These are phyloP conservation scores for Ophiostoma tasmaniense DNA, from an alignment of 2,329 filamentous ascomycete genomes.

Conservation along the genomic window DNA sequence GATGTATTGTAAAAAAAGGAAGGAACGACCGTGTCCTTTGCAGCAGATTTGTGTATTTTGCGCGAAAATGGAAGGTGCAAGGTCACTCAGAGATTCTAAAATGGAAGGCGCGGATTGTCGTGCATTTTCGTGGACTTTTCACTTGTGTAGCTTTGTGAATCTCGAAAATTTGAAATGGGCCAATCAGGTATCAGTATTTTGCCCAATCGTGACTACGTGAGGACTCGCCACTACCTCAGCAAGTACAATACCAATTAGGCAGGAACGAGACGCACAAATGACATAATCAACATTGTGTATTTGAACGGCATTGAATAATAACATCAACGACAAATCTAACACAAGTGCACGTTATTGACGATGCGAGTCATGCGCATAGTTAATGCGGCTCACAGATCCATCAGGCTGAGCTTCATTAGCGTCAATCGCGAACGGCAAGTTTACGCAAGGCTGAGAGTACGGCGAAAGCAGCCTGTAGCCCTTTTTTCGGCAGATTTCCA, in stretches of 20 bases:
- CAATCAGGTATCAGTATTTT: not conserved
- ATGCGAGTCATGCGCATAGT: not conserved
- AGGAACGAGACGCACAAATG: not conserved
- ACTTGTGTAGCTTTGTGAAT: conserved; percentile 9
- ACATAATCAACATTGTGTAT: not conserved
- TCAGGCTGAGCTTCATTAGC: not conserved
- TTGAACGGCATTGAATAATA: not conserved
- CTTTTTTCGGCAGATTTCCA: no score
- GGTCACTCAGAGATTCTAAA: not conserved
- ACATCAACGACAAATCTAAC: not conserved
- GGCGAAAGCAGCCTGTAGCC: not conserved
- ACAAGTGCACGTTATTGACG: not conserved
- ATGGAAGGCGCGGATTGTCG: not conserved
- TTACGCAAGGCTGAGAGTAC: not conserved
- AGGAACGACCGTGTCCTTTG: not conserved
- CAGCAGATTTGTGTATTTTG: not conserved
- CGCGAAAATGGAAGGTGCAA: not conserved
- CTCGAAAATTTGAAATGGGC: not conserved
- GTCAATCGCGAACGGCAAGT: not conserved
- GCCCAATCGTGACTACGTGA: not conserved
- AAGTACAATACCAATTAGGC: not conserved
- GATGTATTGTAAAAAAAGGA: not conserved
- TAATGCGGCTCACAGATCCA: not conserved
- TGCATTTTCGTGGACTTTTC: not conserved
- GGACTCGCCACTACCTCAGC: not conserved